phyloP scores from a whole-genome alignment of 768 basidiomycete genomes.

The Leccinum pellstonianum region DNA sequence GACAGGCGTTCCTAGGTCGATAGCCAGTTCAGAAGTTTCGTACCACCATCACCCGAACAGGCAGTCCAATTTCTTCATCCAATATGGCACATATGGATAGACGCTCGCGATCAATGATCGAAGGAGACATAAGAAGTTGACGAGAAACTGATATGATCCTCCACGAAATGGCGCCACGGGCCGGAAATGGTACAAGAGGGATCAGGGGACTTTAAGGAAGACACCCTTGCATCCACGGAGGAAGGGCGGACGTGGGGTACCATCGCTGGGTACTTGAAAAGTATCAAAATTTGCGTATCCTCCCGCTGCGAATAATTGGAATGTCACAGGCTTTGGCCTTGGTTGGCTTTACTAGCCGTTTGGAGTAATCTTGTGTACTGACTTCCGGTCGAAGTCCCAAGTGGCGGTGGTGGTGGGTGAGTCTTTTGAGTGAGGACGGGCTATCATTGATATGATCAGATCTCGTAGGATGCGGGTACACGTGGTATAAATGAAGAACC shows the following conservation, averaged over 20 bases:
- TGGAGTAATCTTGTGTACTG: not conserved
- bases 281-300: not conserved
- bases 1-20: not conserved
- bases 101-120: not conserved
- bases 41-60: not conserved
- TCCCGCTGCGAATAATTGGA: no score
- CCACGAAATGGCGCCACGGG: not conserved
- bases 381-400: not conserved
- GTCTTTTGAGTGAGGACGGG: not conserved
- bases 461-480: not conserved
- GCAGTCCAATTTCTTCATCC: not conserved
- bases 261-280: not conserved
- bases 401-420: not conserved
- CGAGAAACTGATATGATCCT: no score
- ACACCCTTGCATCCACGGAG: not conserved
- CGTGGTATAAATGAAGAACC: not conserved
- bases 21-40: not conserved
- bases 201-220: not conserved
- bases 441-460: constrained; percentile 4
- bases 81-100: not conserved
- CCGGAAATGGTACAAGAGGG: not conserved
- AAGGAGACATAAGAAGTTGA: not conserved
- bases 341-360: not conserved
- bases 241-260: not conserved
- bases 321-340: not conserved